Evolutionary conservation across 352 stramenopile species (phyloP), one percentile per base, ranked within the genome.

Genomic region (Phytophthora europaea): DNA sequence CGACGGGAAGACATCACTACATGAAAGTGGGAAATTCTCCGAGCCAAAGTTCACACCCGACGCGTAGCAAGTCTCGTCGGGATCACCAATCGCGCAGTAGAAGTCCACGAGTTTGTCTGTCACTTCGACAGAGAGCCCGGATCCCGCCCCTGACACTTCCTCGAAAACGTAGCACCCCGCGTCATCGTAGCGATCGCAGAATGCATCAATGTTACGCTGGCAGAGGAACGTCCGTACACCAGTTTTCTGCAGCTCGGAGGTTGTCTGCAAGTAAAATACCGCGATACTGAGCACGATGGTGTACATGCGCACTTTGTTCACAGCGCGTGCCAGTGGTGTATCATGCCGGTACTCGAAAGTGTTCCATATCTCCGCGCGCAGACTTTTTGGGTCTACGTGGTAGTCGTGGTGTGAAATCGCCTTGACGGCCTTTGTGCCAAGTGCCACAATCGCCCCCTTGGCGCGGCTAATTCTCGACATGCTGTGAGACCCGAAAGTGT

Each of bases 181-280:
- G 0, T 81, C 66, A 1, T 81, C 38, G 2, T 73, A 73, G 15
- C 63, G 70, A 6, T 28, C 28, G 48, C 83, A 90, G 34, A 82
- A 90, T 16, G 82, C 75, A 4, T 69, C 59, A 50, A 90, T 57
- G 18, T 82, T 78, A 13, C 67, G 79, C 6, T 72, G 66, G n/a
- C 83, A 90, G 0, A 90, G 69, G 16, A 80, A 51, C 0, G 75
- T 84, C 15, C 67, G 65, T 6, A 79, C 28, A 0, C 83, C 83
- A 0, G 83, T 89, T 4, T 82, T 71, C 65, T 89, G 83, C 0
- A 90, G 65, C 22, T 90, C 83, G 0, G 83, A 73, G 0, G 78
- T 89, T 1, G 81, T 90, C 54, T 90, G 83, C 28, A 81, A 69
- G 67, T 89, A 90, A 28, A 89, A 90, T 15, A 89, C 60, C 0